Evolutionary conservation across 129 eudicot species (phyloP).

Genomic region (Pulicaria dysenterica): DNA sequence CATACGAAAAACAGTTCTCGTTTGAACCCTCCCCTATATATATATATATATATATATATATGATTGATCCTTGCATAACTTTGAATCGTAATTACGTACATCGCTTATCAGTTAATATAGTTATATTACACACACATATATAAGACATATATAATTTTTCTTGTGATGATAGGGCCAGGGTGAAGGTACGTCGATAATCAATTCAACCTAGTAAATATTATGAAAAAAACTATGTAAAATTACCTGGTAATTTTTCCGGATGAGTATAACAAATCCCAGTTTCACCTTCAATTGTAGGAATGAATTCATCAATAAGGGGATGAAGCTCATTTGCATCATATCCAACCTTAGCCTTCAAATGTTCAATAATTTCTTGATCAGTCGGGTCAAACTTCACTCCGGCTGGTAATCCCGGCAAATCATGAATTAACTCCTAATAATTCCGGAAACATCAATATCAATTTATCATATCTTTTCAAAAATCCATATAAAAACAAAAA

Average conservation of each 20-base stretch:
- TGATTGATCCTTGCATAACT: too few species aligned
- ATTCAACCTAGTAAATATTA: neutral
- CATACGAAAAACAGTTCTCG: too few species aligned
- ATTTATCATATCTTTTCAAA: neutral
- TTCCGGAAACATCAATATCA: neutral
- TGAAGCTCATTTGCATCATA: constrained; percentile 58
- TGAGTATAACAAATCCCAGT: constrained; percentile 97
- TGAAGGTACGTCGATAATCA: too few species aligned
- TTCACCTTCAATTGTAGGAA: constrained; percentile 86
- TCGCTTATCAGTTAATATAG: too few species aligned
- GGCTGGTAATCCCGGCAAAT: constrained; percentile 89
- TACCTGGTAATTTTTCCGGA: constrained; percentile 95
- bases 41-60: too few species aligned
- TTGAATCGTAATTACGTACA: too few species aligned
- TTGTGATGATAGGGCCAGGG: too few species aligned
- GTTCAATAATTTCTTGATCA: constrained; percentile 81
- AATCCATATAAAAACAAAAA: constrained; percentile 2
- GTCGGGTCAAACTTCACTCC: constrained; percentile 98
- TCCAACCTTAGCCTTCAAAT: constrained; percentile 80
- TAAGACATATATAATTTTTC: too few species aligned
- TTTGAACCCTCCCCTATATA: too few species aligned
- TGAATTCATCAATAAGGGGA: constrained; percentile 85
- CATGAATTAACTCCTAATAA: constrained; percentile 53
- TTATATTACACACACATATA: too few species aligned
- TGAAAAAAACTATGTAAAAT: neutral